A percentile compares a stretch with the other conserved stretches of the same genome.
phyloP scores from a whole-genome alignment of 306 rosid genomes.

The Sophora flavescens region DNA sequence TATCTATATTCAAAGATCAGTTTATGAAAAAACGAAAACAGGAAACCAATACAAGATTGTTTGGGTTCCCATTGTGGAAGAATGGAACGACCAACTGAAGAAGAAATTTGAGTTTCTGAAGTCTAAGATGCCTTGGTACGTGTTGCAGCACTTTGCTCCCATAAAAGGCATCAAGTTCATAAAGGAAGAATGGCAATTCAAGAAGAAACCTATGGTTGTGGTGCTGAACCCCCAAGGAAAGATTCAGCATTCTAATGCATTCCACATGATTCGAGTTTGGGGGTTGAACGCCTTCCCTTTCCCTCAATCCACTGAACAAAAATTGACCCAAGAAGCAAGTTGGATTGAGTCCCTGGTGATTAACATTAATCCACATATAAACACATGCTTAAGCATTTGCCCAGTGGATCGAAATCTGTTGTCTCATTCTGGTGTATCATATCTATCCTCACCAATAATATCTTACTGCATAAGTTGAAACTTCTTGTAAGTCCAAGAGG shows the following conservation, averaged over 20 bases:
- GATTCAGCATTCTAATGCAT: conserved; percentile 55
- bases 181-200: conserved; percentile 59
- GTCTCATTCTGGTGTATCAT: too few species aligned
- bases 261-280: conserved; percentile 62
- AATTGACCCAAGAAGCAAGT: background rate
- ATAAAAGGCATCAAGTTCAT: conserved; percentile 56
- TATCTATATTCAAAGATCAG: conserved; percentile 34
- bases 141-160: conserved; percentile 37
- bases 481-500: too few species aligned
- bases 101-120: conserved; percentile 52
- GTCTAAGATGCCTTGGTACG: conserved; percentile 60
- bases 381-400: conserved; percentile 40
- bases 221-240: conserved; percentile 53
- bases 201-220: conserved; percentile 53
- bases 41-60: conserved; percentile 48
- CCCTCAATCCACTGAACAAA: background rate
- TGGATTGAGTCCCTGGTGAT: conserved; percentile 38
- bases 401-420: too few species aligned
- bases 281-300: conserved; percentile 62
- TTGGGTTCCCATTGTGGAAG: conserved; percentile 71
- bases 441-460: too few species aligned
- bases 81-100: conserved; percentile 49
- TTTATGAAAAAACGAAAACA: conserved; percentile 47
- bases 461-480: too few species aligned
- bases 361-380: conserved; percentile 14